Evolutionary conservation across 2,329 filamentous ascomycete species (phyloP).

Genomic region (Exophiala calicioides): DNA sequence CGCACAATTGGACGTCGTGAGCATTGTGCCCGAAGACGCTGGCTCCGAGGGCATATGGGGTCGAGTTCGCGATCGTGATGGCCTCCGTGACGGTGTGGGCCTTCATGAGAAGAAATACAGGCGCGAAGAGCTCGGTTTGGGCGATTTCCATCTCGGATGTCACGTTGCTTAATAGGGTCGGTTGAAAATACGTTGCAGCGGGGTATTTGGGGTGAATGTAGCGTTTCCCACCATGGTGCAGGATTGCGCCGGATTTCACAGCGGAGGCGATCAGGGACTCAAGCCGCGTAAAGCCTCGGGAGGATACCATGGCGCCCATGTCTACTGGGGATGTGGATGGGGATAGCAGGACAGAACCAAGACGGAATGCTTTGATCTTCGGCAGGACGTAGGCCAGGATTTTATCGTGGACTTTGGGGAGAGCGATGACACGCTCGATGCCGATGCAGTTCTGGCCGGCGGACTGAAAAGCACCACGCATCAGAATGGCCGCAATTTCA

Average conservation of each 20-base stretch:
- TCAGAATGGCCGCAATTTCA: slow-evolving; percentile 76
- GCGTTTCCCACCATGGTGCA: slow-evolving; percentile 77
- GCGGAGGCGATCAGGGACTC: slow-evolving; percentile 77
- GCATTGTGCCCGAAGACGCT: slow-evolving; percentile 78
- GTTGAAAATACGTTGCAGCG: slow-evolving; percentile 84
- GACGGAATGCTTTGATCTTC: slow-evolving; percentile 70
- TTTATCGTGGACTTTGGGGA: slow-evolving; percentile 71
- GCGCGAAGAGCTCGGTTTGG: slow-evolving; percentile 88
- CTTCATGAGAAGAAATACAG: slow-evolving; percentile 82
- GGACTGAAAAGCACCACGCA: slow-evolving; percentile 85
- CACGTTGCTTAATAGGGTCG: slow-evolving; percentile 89
- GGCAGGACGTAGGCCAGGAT: slow-evolving; percentile 71
- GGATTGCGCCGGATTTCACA: slow-evolving; percentile 72
- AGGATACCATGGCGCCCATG: slow-evolving; percentile 86
- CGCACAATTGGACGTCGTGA: slow-evolving; percentile 63
- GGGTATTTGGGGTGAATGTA: slow-evolving; percentile 71
- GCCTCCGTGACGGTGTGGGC: slow-evolving; percentile 66
- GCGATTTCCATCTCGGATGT: slow-evolving; percentile 83
- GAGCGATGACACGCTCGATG: slow-evolving; percentile 86
- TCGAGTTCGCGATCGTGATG: slow-evolving; percentile 78
- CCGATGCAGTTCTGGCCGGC: slow-evolving; percentile 97
- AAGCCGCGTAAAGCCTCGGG: slow-evolving; percentile 70
- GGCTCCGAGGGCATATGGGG: slow-evolving; percentile 81
- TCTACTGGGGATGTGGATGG: slow-evolving; percentile 53
- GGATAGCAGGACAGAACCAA: slow-evolving; percentile 67